Evolutionary conservation across 148 eudicot species (phyloP).

Genomic region (Camellia granthamiana): DNA sequence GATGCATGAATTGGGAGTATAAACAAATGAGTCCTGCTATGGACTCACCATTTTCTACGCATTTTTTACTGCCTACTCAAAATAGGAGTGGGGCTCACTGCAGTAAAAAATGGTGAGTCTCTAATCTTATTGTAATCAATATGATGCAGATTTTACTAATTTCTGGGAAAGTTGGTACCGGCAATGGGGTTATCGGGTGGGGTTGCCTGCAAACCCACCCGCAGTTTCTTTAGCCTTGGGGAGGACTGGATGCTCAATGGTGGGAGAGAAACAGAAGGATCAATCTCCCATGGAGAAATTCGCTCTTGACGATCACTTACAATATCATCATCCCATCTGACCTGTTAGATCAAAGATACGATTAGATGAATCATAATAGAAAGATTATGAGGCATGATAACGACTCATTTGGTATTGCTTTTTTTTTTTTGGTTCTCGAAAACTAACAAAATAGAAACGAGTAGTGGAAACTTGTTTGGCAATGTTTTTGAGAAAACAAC

Average conservation of each 20-base stretch:
- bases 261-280: slow-evolving; percentile 66
- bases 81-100: too few relatives aligned
- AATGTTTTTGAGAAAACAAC: too few relatives aligned
- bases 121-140: too few relatives aligned
- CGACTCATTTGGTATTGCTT: too few relatives aligned
- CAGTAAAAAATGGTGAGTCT: too few relatives aligned
- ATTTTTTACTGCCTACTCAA: too few relatives aligned
- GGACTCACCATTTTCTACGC: too few relatives aligned
- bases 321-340: slow-evolving; percentile 81
- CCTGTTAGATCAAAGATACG: slow-evolving; percentile 39
- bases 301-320: slow-evolving; percentile 54
- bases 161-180: slow-evolving; percentile 33
- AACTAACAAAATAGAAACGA: too few relatives aligned
- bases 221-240: slow-evolving; percentile 69
- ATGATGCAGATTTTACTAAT: neutral
- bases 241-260: slow-evolving; percentile 65
- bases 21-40: neutral
- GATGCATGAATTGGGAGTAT: slow-evolving; percentile 1
- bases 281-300: slow-evolving; percentile 93
- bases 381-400: neutral
- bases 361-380: slow-evolving; percentile 8
- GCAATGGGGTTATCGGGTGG: slow-evolving; percentile 47
- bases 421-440: too few relatives aligned
- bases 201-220: slow-evolving; percentile 46
- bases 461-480: too few relatives aligned